Base-by-base conservation (phyloP, 352 stramenopile genomes). In the Pythium biforme region DNA sequence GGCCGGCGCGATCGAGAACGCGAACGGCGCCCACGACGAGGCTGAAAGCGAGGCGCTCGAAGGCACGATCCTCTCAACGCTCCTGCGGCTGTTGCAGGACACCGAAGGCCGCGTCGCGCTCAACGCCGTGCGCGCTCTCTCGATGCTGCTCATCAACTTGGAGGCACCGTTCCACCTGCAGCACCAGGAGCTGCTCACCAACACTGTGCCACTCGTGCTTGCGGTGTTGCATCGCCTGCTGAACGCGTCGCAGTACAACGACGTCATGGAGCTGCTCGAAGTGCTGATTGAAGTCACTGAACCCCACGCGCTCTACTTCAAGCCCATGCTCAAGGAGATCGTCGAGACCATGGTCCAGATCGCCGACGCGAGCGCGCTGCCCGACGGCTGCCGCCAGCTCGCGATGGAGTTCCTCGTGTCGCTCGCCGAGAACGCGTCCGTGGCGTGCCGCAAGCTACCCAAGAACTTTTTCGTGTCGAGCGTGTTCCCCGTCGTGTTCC, bases 361-460 rank as follows among this genome's bases (percentile, higher is more conserved):
- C 50, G 77, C 85, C 0, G 81, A 90, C 15, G 43, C 68, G 15
- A 33, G 12, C 4, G 47, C 50, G 9, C 73, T 90, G 58, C 80
- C 77, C 0, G 81, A 92, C 51, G 83, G 83, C 50, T 90, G 81
- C 45, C 74, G 86, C 5, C 86, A 93, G 66, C 63, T 95, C 27
- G 83, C 83, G 20, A 92, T 95, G 84, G 86, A 95, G 55, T 88
- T 95, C 40, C 66, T 95, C 12, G 83, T 95, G 11, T 92, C 81
- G 4, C 59, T 93, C 39, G 83, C 83, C 2, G 86, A 95, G 55
- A 84, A 92, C 34, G 79, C 76, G 1, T 60, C 83, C n/a, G 69
- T 66, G 1, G 51, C 68, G 33, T 95, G 86, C 67, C 75, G 83
- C 41, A 75, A 81, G n/a, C 50, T 92, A 14, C 70, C 80, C 19